Evolutionary conservation across 768 basidiomycete species (phyloP).

Genomic region (Symmetrospora coprosmae): DNA sequence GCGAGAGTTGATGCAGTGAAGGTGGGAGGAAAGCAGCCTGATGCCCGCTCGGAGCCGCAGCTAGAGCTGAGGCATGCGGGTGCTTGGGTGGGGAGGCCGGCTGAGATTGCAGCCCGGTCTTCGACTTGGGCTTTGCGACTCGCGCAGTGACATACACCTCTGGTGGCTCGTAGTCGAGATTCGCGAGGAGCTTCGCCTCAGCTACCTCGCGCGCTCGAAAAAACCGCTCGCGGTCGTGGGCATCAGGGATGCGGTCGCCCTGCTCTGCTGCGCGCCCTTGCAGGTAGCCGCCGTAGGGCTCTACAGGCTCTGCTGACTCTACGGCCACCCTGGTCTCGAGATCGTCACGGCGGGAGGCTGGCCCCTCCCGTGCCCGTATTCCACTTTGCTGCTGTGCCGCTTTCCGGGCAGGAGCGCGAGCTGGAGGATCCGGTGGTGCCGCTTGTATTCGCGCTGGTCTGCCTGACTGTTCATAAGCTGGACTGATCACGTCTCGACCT

Average conservation of each 20-base stretch:
- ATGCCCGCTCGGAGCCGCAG: background rate
- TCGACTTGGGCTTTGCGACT: slow-evolving; percentile 38
- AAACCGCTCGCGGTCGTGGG: slow-evolving; percentile 54
- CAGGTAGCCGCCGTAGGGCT: slow-evolving; percentile 76
- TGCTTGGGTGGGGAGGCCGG: slow-evolving; percentile 39
- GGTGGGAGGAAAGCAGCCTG: no score
- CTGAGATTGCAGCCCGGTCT: slow-evolving; percentile 45
- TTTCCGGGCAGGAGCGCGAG: background rate
- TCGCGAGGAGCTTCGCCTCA: slow-evolving; percentile 40
- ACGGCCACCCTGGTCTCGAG: slow-evolving; percentile 35
- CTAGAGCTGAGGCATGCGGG: no score
- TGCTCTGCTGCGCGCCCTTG: slow-evolving; percentile 55
- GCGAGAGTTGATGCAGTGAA: no score
- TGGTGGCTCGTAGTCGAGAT: slow-evolving; percentile 2
- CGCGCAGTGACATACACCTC: background rate
- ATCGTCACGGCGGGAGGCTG: background rate
- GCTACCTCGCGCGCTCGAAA: slow-evolving; percentile 56
- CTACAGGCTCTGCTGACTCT: slow-evolving; percentile 45
- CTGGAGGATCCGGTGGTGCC: no score
- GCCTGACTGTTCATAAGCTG: background rate
- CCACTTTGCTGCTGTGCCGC: background rate
- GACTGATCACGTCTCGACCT: background rate
- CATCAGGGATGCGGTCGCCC: slow-evolving; percentile 50
- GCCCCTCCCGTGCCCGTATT: background rate
- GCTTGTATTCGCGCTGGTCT: background rate